A percentile compares a stretch with the other conserved stretches of the same genome.
Evolutionary conservation across 208 protist genomes (phyloP).

Genomic region (Tetramitus jugosus): DNA sequence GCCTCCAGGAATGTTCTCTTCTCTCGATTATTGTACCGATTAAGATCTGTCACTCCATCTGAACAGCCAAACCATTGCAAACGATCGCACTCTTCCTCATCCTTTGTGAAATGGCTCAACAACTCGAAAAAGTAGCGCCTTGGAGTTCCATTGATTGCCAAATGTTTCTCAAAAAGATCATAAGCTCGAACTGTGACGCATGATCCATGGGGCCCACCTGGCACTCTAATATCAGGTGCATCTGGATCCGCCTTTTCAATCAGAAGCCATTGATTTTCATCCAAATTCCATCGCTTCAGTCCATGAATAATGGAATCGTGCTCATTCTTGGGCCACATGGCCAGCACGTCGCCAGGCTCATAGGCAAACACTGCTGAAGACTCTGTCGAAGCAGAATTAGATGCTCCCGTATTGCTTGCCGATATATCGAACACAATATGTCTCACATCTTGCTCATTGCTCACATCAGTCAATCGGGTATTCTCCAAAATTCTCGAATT

Average conservation of each 20-base stretch:
- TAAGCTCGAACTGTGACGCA: too few relatives aligned
- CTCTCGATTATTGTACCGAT: slow-evolving; percentile 26
- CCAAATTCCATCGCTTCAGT: background rate
- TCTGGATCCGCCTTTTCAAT: slow-evolving; percentile 3
- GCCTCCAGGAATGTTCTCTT: slow-evolving; percentile 28
- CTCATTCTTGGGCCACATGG: background rate
- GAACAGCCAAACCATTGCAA: slow-evolving; percentile 27
- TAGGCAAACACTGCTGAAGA: background rate
- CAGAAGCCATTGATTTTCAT: background rate
- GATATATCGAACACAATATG: slow-evolving; percentile 26
- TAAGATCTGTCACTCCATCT: slow-evolving; percentile 26
- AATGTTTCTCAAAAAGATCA: background rate
- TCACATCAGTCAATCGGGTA: background rate
- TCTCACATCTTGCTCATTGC: slow-evolving; percentile 38
- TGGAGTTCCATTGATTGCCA: slow-evolving; percentile 21
- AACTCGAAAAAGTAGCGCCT: slow-evolving; percentile 30
- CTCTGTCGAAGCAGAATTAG: too few relatives aligned
- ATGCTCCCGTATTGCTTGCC: background rate
- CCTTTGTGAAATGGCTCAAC: slow-evolving; percentile 8
- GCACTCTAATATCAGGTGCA: background rate
- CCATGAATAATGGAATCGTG: background rate
- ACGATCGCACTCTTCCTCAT: slow-evolving; percentile 25
- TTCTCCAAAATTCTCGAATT: slow-evolving; percentile 13
- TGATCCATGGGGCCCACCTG: too few relatives aligned
- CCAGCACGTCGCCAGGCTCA: slow-evolving; percentile 15